Percentiles rank a stretch among this genome's conserved stretches.
phyloP scores from a whole-genome alignment of 176 grass and related monocot genomes.

The Secale cereale region DNA sequence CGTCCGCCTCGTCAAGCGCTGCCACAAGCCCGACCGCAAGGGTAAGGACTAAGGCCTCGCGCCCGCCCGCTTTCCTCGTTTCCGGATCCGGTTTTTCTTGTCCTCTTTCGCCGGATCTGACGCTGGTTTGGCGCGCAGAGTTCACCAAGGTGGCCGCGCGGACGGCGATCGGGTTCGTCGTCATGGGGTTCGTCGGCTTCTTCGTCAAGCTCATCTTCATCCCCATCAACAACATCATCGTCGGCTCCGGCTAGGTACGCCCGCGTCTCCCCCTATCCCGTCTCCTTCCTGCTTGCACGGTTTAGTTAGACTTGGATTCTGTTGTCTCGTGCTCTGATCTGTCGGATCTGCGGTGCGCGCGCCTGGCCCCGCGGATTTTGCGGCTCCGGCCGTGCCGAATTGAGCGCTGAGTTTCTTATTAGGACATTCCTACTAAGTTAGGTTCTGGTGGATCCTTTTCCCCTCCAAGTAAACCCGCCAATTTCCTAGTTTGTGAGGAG shows the following conservation, averaged over 20 bases:
- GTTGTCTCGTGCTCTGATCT: background rate
- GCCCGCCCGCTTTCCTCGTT: background rate
- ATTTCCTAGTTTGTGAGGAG: background rate
- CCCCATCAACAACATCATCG: slow-evolving; percentile 91
- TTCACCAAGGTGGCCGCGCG: slow-evolving; percentile 89
- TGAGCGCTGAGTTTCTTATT: background rate
- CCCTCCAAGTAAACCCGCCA: background rate
- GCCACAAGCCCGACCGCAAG: slow-evolving; percentile 98
- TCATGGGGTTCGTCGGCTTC: slow-evolving; percentile 85
- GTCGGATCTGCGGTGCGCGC: background rate
- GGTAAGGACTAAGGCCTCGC: slow-evolving; percentile 29
- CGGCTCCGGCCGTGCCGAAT: background rate
- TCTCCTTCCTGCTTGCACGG: background rate
- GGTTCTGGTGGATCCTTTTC: background rate
- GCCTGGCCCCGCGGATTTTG: background rate
- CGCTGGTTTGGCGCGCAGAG: slow-evolving; percentile 28
- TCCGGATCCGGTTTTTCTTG: background rate
- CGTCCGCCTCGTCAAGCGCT: slow-evolving; percentile 96
- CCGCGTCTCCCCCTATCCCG: background rate
- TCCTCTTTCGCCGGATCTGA: slow-evolving; percentile 13
- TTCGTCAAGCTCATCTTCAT: slow-evolving; percentile 88
- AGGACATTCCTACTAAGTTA: background rate
- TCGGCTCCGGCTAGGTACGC: slow-evolving; percentile 74
- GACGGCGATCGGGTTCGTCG: slow-evolving; percentile 72
- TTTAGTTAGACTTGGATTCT: slow-evolving; percentile 19